Conservation (phyloP, 202 grass and related monocot genomes). For the Zizania palustris region DNA sequence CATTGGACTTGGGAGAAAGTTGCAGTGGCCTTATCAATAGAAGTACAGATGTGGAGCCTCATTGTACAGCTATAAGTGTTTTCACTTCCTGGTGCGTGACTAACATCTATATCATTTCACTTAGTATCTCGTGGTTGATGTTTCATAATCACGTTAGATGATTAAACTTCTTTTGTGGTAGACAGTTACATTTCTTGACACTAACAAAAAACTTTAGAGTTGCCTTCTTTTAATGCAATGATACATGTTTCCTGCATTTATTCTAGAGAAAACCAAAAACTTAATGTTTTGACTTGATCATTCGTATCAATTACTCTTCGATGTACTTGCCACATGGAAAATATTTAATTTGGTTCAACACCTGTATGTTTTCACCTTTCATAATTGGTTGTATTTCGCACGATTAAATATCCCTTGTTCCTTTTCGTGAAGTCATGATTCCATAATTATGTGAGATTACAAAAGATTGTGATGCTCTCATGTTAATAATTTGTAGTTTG, state of each 20-base stretch:
- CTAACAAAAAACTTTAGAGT: not conserved
- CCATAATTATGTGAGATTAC: not conserved
- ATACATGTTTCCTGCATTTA: not conserved
- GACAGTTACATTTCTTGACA: not conserved
- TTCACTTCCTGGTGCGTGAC: slow-evolving; percentile 15
- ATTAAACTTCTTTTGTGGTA: slow-evolving; percentile 1
- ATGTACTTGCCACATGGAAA: not conserved
- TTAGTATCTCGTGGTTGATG: not conserved
- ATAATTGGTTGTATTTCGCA: slow-evolving; percentile 28
- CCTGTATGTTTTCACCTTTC: not conserved
- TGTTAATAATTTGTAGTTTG: not conserved
- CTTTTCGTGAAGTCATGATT: not conserved
- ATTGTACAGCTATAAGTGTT: slow-evolving; percentile 43
- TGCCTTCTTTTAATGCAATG: not conserved
- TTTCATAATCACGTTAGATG: not conserved
- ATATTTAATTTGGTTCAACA: not conserved
- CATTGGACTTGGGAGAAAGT: slow-evolving; percentile 14
- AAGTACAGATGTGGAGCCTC: slow-evolving; percentile 17
- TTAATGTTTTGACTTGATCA: not conserved
- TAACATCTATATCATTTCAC: slow-evolving; percentile 17
- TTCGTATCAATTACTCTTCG: not conserved
- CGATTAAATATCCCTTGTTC: not conserved
- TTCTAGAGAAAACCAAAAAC: not conserved
- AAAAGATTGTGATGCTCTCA: not conserved
- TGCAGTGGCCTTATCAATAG: slow-evolving; percentile 27